Base-by-base conservation (phyloP, 306 rosid genomes). In the Lupinus albus region DNA sequence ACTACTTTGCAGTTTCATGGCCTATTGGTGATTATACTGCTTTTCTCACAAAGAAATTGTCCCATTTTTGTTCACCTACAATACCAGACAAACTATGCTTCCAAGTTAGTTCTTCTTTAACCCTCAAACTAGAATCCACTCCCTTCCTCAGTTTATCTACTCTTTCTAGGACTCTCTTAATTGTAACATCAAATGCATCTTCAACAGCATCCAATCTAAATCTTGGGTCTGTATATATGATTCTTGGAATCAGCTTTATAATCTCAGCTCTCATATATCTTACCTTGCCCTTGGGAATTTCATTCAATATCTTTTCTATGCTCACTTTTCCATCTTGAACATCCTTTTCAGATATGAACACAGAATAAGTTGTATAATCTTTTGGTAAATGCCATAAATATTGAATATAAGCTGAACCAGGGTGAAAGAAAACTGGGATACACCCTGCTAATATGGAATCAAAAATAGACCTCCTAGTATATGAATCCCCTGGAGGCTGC, bases 401-500 rank as follows among this genome's bases (percentile, higher is more conserved):
- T 16, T 88, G 91, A 0, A 91, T 67, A 78, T 83, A 88, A 16
- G 91, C 91, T 0, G 89, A 67, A 15, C 89, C 91, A 1, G 91
- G 95, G 68, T 88, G 87, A 14, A 88, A 88, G 79, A 88, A 88
- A 57, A 88, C 95, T 0, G 95, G 91, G 46, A 88, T 75, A 7
- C 91, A 85, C 4, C 95, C 91, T 0, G 87, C 88, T 58, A 85
- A 61, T 59, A 83, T 80, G 5, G 95, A 79, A 49, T 88, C 87
- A 41, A 88, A 88, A 44, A 76, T 75, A 28, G 95, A 88, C 60
- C 85, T 76, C 67, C 95, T 76, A 0, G 95, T 84, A 74, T 88
- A 81, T 11, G 95, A 85, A 73, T 88, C 89, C n/a, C 95, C 95
- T 0, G 86, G 62, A 20, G 95, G 87, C 68, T 82, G 95, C 73